A percentile compares a stretch with the other conserved stretches of the same genome.
Conservation (phyloP, 805 yeast species). For the Debaryomyces maramus region DNA sequence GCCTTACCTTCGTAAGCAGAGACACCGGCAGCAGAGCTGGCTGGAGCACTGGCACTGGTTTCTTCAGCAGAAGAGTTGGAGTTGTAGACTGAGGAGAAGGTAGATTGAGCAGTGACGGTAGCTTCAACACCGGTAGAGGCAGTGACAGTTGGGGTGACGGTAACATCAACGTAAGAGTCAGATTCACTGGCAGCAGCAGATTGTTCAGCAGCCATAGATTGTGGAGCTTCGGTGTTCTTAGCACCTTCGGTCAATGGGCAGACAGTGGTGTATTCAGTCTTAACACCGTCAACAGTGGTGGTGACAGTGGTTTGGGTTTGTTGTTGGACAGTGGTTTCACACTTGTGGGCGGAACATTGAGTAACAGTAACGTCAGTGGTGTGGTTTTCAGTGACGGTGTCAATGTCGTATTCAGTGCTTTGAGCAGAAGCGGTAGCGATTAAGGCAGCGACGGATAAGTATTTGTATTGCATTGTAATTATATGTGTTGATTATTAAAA, state of each 20-base stretch:
- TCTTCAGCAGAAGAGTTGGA: constrained; percentile 10
- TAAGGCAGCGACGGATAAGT: constrained; percentile 23
- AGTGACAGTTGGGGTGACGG: constrained; percentile 50
- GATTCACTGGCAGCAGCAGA: constrained; percentile 20
- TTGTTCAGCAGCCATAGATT: constrained; percentile 14
- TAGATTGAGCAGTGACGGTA: constrained; percentile 37
- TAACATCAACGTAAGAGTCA: constrained; percentile 46
- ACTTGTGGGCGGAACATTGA: constrained; percentile 34
- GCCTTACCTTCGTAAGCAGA: constrained; percentile 33
- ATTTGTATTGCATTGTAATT: constrained; percentile 24
- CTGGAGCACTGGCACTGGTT: constrained; percentile 7
- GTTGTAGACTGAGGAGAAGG: constrained; percentile 34
- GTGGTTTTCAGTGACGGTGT: constrained; percentile 25
- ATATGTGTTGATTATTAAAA: constrained; percentile 5
- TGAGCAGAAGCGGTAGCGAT: constrained; percentile 23
- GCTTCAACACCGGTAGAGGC: constrained; percentile 49
- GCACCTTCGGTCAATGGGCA: constrained; percentile 32
- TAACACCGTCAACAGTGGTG: constrained; percentile 32
- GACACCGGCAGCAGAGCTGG: constrained; percentile 22
- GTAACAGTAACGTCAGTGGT: constrained; percentile 40
- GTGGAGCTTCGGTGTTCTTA: constrained; percentile 13
- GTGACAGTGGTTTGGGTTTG: constrained; percentile 26
- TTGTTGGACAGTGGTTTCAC: constrained; percentile 17
- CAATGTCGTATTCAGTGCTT: constrained; percentile 16
- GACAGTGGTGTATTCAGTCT: constrained; percentile 37